Base-by-base conservation (phyloP, 2,329 filamentous ascomycete species). In the Colletotrichum ledebouriae region DNA sequence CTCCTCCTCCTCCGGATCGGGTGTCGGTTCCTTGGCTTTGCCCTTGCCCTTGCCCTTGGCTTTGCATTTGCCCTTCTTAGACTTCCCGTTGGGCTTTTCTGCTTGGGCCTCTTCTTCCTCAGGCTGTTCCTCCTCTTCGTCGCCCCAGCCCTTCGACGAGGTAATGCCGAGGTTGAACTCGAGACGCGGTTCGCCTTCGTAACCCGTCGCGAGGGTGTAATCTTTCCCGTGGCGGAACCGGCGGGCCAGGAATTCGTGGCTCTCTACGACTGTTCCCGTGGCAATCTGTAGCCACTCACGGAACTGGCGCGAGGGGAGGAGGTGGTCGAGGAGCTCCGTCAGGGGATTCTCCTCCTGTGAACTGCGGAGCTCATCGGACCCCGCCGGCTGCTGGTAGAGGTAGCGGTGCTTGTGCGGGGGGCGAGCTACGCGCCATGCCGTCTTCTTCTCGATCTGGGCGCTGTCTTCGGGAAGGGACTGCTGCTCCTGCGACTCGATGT, bases 391-490 rank as follows among this genome's bases (percentile, higher is more conserved):
- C 68, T 93, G 87, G 79, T 96, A 99, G 2, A 97, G 84, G 78
- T 92, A 99, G 13, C 94, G 92, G 76, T 98, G 94, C 82, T 99
- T 99, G 82, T 99, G 94, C 0, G 96, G 96, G 44, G 96, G 96
- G 37, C 89, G 87, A 6, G 96, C 93, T 9, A 97, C 91, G 69
- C 86, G 88, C 92, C 93, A 96, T 0, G 81, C 80, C 47, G 83
- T 87, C 70, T 81, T 81, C 52, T 84, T 84, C 74, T 90, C 87
- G 67, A 92, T 89, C 65, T 86, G 84, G 0, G 78, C 75, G 52
- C 86, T 88, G 15, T 82, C 78, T 15, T 81, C 78, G 1, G 83
- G 82, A 5, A 87, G 75, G 2, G 76, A 44, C 39, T 82, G 76
- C 63, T 80, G 81, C 74, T 94, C 91, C 73, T 90, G 85, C 1